Evolutionary conservation across 768 basidiomycete species (phyloP), one percentile per base, ranked within the genome.

Genomic region (Suillus lakei): DNA sequence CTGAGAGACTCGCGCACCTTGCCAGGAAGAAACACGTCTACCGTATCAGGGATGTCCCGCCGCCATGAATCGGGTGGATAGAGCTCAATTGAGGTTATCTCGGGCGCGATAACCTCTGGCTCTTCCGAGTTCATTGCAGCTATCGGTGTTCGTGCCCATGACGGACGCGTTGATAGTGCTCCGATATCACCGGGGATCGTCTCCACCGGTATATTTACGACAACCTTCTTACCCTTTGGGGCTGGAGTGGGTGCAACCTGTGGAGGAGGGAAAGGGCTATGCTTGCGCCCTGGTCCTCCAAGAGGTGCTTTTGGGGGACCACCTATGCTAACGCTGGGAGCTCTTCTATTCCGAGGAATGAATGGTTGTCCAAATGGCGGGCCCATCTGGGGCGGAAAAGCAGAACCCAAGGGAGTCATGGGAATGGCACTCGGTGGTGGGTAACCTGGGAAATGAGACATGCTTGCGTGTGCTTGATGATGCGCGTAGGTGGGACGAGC

Each of bases 231-330:
- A 32, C 75, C 72, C 77, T 91, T 92, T 34, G 62, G 66, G 60
- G 70, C 73, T 34, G 82, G 77, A 1, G 77, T 54, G 50, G 58
- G 76, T 66, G 32, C 77, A 16, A 74, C 72, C 13, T 76, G 73
- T 12, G 68, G 64, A 16, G 74, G 72, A 12, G 86, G 82, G 65
- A 91, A 77, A 13, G 92, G 91, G 74, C 88, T 91, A 60, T 88
- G 82, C 78, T 91, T 95, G 53, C 91, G 85, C 53, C 87, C 85
- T 15, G 91, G 92, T 0, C 93, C 93, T 21, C 93, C 93, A 3
- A 95, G 79, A 0, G 88, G 84, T 1, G 93, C 93, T 75, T 95
- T 95, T 10, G 93, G 93, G n/a, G 93, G 93, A 8, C 93, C 93
- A 15, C 93, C 93, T 48, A 91, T 86, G 73, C 89, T 92, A 51